Conservation (phyloP, 179 eudicot genomes). For the Patellifolia procumbens region DNA sequence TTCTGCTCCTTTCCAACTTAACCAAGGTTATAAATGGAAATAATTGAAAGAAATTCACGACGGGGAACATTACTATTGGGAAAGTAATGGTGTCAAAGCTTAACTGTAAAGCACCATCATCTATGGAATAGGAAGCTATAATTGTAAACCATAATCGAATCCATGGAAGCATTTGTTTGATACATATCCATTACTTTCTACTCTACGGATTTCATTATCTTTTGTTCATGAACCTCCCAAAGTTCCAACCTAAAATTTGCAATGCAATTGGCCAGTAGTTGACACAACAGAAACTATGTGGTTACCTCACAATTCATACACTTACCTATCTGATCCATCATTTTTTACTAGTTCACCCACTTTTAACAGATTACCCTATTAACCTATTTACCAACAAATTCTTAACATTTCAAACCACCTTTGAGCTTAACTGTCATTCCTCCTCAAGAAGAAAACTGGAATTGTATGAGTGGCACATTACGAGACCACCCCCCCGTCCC, state of each 20-base stretch:
- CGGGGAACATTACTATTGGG: too few species aligned
- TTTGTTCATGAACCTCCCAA: too few species aligned
- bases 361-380: conserved; percentile 1
- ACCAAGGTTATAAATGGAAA: background rate
- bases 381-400: background rate
- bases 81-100: too few species aligned
- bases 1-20: background rate
- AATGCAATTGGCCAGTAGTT: too few species aligned
- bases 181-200: too few species aligned
- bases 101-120: too few species aligned
- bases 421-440: background rate
- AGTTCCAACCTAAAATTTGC: too few species aligned
- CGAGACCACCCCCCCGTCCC: background rate
- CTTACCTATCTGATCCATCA: background rate
- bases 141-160: too few species aligned
- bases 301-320: background rate
- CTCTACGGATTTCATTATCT: too few species aligned
- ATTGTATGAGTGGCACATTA: background rate
- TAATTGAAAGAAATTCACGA: too few species aligned
- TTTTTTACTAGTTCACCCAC: background rate
- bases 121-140: too few species aligned
- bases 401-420: background rate
- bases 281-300: background rate
- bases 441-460: background rate
- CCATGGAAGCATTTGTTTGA: too few species aligned